These are phyloP conservation scores for Salix brachista DNA, from an alignment of 345 rosid species.

Conservation along the genomic window DNA sequence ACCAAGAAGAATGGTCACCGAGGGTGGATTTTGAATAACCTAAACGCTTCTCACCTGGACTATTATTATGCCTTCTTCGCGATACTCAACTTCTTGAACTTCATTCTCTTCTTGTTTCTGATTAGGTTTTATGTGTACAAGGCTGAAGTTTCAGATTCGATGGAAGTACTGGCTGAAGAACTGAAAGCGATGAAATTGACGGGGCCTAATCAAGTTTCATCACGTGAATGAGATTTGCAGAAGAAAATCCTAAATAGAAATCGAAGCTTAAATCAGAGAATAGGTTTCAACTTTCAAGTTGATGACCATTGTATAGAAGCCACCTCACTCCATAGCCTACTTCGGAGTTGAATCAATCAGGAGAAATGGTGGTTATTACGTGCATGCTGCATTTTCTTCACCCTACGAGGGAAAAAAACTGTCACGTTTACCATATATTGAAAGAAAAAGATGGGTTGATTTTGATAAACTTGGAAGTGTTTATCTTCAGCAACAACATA, in stretches of 20 bases:
- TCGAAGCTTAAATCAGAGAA: background rate
- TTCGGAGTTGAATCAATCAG: background rate
- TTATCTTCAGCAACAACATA: background rate
- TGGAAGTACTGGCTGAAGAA: slow-evolving; percentile 48
- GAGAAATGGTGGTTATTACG: background rate
- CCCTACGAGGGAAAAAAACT: background rate
- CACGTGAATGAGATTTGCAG: background rate
- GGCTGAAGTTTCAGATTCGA: slow-evolving; percentile 59
- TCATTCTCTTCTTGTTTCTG: slow-evolving; percentile 55
- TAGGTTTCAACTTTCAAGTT: background rate
- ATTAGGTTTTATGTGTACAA: slow-evolving; percentile 56
- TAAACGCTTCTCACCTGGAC: slow-evolving; percentile 70
- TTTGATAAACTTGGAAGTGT: background rate
- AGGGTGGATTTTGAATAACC: slow-evolving; percentile 74
- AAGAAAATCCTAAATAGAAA: background rate
- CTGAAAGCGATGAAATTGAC: slow-evolving; percentile 27
- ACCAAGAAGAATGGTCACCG: slow-evolving; percentile 47
- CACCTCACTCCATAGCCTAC: background rate
- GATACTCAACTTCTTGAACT: slow-evolving; percentile 50
- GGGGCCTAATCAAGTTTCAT: slow-evolving; percentile 4
- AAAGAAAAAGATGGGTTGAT: background rate
- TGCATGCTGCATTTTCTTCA: background rate
- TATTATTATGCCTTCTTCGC: slow-evolving; percentile 68
- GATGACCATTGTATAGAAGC: background rate
- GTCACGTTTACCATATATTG: background rate